A percentile compares a stretch with the other conserved stretches of the same genome.
Evolutionary conservation across 208 protist species (phyloP).

Genomic region (Angomonas deanei): DNA sequence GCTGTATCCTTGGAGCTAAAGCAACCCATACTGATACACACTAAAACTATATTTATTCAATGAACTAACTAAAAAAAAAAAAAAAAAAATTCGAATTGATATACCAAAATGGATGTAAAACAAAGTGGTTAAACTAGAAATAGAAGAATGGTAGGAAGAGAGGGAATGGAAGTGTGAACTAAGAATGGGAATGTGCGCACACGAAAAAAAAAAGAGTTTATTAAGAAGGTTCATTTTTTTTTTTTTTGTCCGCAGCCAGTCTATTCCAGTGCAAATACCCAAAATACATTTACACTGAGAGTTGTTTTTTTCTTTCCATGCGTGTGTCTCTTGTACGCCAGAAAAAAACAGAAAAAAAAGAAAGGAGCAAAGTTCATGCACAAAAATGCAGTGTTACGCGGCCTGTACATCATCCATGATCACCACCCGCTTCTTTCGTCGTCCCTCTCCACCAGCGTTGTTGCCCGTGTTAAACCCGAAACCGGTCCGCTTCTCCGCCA

Average conservation of each 20-base stretch:
- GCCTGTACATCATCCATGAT: not conserved
- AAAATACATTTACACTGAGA: too few relatives aligned
- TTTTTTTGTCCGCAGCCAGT: too few relatives aligned
- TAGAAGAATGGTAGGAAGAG: not conserved
- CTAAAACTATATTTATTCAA: too few relatives aligned
- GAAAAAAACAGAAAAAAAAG: too few relatives aligned
- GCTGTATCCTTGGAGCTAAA: slow-evolving; percentile 29
- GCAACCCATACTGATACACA: slow-evolving; percentile 40
- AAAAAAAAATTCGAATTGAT: not conserved
- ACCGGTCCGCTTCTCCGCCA: not conserved
- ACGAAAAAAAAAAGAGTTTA: not conserved
- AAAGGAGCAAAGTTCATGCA: too few relatives aligned
- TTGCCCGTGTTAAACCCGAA: not conserved
- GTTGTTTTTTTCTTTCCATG: too few relatives aligned
- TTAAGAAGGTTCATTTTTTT: not conserved
- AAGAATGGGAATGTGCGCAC: not conserved
- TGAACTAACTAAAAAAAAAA: not conserved
- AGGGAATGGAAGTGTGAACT: slow-evolving; percentile 1
- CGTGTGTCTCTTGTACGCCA: not conserved
- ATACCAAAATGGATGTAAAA: not conserved
- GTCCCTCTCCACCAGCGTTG: not conserved
- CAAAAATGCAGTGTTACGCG: too few relatives aligned
- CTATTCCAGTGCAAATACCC: too few relatives aligned
- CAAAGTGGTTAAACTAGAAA: slow-evolving; percentile 7
- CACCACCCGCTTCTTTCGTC: not conserved